These are phyloP conservation scores for Paramarasmius palmivorus DNA, from an alignment of 1,284 basidiomycete species.

Conservation along the genomic window DNA sequence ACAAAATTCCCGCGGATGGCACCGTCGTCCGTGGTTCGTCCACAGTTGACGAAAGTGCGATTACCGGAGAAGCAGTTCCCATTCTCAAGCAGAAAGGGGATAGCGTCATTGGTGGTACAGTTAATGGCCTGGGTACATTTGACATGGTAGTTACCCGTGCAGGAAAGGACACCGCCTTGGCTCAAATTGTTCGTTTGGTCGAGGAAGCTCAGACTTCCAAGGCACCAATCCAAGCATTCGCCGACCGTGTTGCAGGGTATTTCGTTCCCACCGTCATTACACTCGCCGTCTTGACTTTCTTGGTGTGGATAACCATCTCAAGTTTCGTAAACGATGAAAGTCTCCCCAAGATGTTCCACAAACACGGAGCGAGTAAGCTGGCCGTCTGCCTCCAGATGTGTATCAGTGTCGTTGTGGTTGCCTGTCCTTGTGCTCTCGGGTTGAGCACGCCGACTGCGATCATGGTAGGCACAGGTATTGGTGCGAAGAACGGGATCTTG, in stretches of 20 bases:
- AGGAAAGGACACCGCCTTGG: slow-evolving; percentile 93
- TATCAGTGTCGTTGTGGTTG: slow-evolving; percentile 97
- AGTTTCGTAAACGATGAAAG: slow-evolving; percentile 56
- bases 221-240: slow-evolving; percentile 97
- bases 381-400: slow-evolving; percentile 96
- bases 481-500: slow-evolving; percentile 95
- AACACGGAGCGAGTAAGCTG: slow-evolving; percentile 82
- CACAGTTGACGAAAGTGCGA: slow-evolving; percentile 93
- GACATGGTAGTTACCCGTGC: slow-evolving; percentile 95
- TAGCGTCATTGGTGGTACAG: slow-evolving; percentile 91
- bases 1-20: slow-evolving; percentile 96
- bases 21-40: slow-evolving; percentile 85
- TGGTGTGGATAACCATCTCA: slow-evolving; percentile 83
- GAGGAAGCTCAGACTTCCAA: slow-evolving; percentile 98
- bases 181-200: slow-evolving; percentile 96
- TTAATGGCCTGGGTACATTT: slow-evolving; percentile 95
- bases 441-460: slow-evolving; percentile 97
- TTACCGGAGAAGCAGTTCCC: slow-evolving; percentile 96
- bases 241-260: slow-evolving; percentile 91
- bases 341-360: slow-evolving; percentile 84
- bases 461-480: slow-evolving; percentile 99
- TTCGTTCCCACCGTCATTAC: slow-evolving; percentile 94
- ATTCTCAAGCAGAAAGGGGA: slow-evolving; percentile 84
- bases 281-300: slow-evolving; percentile 82
- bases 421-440: slow-evolving; percentile 97